Conservation (phyloP, 768 basidiomycete genomes). For the Pisolithus orientalis region DNA sequence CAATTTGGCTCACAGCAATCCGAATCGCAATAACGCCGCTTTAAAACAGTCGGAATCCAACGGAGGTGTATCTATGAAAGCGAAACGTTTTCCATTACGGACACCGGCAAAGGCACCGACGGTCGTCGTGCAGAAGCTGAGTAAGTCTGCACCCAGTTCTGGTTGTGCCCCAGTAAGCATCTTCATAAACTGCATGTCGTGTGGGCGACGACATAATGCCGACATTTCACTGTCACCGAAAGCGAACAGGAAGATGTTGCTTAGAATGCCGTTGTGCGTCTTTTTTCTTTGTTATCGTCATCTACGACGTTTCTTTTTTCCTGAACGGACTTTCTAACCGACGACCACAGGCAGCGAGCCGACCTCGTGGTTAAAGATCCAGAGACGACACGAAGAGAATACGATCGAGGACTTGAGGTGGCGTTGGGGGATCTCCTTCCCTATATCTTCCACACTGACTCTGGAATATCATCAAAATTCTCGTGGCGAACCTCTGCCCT, state of each 20-base stretch:
- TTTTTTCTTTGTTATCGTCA: background rate
- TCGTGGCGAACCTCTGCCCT: too few species aligned
- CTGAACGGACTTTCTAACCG: too few species aligned
- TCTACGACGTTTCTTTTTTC: background rate
- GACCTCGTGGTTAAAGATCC: constrained; percentile 68
- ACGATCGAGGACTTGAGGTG: constrained; percentile 12
- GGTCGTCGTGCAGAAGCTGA: too few species aligned
- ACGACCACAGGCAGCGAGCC: constrained; percentile 59
- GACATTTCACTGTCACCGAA: constrained; percentile 13
- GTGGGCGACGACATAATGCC: background rate
- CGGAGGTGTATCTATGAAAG: too few species aligned
- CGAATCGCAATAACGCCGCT: too few species aligned
- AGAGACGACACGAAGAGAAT: constrained; percentile 31
- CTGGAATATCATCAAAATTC: too few species aligned
- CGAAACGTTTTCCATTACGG: too few species aligned
- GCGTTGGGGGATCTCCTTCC: background rate
- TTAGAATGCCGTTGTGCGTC: constrained; percentile 72
- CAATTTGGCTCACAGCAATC: too few species aligned
- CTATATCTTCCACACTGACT: too few species aligned
- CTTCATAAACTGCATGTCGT: background rate
- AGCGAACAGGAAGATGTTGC: constrained; percentile 69
- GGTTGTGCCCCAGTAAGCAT: background rate
- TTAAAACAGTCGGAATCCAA: too few species aligned
- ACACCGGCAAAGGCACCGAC: too few species aligned
- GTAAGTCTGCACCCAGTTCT: background rate